Conservation (phyloP, 2,329 filamentous ascomycete species). For the Aspergillus spinulosporus region DNA sequence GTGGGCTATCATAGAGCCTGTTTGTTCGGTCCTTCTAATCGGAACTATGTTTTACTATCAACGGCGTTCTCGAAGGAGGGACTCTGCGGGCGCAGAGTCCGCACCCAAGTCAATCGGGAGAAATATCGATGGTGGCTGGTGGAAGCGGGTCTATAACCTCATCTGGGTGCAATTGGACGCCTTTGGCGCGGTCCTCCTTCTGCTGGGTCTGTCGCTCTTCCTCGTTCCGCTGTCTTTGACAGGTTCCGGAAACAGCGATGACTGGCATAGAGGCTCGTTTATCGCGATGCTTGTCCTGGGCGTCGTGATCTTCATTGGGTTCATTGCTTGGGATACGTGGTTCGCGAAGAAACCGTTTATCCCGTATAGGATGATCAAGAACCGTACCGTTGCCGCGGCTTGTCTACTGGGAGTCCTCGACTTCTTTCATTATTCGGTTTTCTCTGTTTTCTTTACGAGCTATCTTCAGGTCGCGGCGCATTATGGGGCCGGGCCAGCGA, state of each 20-base stretch:
- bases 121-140: constrained; percentile 12
- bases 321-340: constrained; percentile 41
- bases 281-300: constrained; percentile 43
- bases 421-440: constrained; percentile 38
- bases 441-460: constrained; percentile 45
- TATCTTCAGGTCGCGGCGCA: constrained; percentile 44
- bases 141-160: constrained; percentile 22
- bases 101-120: constrained; percentile 2
- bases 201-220: constrained; percentile 36
- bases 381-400: constrained; percentile 43
- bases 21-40: constrained; percentile 35
- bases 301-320: constrained; percentile 23
- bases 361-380: constrained; percentile 40
- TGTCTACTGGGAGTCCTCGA: constrained; percentile 42
- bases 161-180: constrained; percentile 36
- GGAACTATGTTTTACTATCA: constrained; percentile 36
- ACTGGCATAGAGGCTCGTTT: constrained; percentile 32
- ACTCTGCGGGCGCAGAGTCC: not conserved
- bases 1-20: constrained; percentile 44
- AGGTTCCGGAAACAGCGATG: constrained; percentile 32
- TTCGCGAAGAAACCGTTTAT: constrained; percentile 44
- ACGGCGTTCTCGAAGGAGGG: constrained; percentile 20
- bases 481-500: constrained; percentile 39
- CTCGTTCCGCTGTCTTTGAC: constrained; percentile 44
- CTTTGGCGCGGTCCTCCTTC: constrained; percentile 35